Conservation (phyloP, 257 asterid species). For the Solanum corneliomulleri region DNA sequence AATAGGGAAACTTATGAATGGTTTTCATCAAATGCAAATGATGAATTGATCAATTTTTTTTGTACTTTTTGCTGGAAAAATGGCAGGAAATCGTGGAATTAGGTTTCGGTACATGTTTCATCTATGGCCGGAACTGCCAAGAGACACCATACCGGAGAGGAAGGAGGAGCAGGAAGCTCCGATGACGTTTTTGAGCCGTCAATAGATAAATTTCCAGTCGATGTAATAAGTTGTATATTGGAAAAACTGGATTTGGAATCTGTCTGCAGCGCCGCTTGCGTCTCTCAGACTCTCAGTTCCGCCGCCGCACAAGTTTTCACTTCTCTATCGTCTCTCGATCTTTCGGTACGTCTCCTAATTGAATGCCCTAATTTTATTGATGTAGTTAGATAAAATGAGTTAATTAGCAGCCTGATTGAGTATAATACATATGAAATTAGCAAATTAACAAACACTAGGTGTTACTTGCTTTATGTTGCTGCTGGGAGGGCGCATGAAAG, state of each 20-base stretch:
- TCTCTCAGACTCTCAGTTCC: conserved; percentile 25
- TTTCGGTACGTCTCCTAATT: conserved; percentile 38
- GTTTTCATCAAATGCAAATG: background rate
- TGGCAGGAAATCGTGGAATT: background rate
- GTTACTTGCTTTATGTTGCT: background rate
- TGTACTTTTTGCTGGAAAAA: background rate
- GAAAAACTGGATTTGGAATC: conserved; percentile 44
- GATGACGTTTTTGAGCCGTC: conserved; percentile 6
- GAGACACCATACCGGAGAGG: background rate
- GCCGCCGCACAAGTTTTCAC: conserved; percentile 34
- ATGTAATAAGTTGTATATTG: conserved; percentile 28
- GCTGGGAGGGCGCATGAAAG: background rate
- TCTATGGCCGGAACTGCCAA: background rate
- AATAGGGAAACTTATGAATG: background rate
- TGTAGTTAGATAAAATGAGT: background rate
- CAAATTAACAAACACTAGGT: background rate
- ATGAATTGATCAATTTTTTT: background rate
- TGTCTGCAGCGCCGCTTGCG: conserved; percentile 52
- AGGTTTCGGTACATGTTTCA: background rate
- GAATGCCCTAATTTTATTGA: background rate
- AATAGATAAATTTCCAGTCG: conserved; percentile 37
- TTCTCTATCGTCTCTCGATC: conserved; percentile 39
- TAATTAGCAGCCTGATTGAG: background rate
- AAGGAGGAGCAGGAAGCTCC: background rate
- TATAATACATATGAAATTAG: background rate